phyloP scores from a whole-genome alignment of 2,329 filamentous ascomycete genomes.

The Dactylellina parvicollis region DNA sequence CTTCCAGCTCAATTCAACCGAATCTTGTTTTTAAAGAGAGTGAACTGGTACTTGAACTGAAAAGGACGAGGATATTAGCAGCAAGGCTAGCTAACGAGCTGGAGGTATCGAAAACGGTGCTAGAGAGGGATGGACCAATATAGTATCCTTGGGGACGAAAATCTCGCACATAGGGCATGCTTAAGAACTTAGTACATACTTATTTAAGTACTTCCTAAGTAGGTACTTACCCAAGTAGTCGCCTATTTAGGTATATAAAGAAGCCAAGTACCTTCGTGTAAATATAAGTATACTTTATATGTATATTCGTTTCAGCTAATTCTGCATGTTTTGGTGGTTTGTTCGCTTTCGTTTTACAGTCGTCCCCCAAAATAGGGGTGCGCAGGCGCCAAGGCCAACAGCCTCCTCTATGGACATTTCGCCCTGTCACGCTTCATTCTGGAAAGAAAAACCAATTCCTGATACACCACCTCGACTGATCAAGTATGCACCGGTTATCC shows the following conservation, averaged over 20 bases:
- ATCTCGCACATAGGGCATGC: background rate
- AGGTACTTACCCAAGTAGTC: too few relatives aligned
- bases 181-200: too few relatives aligned
- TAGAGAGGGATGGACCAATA: background rate
- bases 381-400: conserved; percentile 21
- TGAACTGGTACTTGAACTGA: conserved; percentile 80
- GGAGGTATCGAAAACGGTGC: conserved; percentile 69
- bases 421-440: conserved; percentile 21
- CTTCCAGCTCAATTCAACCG: conserved; percentile 79
- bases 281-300: too few relatives aligned
- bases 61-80: conserved; percentile 77
- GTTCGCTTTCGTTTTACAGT: background rate
- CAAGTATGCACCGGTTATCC: background rate
- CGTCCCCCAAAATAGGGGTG: conserved; percentile 25
- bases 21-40: conserved; percentile 86
- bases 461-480: background rate
- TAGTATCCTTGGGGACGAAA: background rate
- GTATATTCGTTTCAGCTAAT: too few relatives aligned
- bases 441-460: conserved; percentile 20
- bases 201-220: too few relatives aligned
- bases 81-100: conserved; percentile 69
- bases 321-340: too few relatives aligned
- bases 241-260: too few relatives aligned
- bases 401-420: background rate
- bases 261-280: too few relatives aligned